Evolutionary conservation across 495 filamentous ascomycete species (phyloP), one percentile per base, ranked within the genome.

Genomic region (Zalerion maritima): DNA sequence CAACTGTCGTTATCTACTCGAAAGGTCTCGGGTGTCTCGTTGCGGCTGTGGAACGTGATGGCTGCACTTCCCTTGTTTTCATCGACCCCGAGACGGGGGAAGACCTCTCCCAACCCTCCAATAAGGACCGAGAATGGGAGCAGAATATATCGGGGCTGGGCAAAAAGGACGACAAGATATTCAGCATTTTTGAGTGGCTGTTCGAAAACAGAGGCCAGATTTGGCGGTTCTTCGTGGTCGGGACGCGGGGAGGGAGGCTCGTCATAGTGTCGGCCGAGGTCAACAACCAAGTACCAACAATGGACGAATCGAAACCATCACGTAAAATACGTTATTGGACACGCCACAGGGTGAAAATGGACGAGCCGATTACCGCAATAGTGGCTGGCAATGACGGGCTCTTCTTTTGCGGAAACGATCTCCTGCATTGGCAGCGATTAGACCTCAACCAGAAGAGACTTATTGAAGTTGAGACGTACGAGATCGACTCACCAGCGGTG

Each of bases 1-100:
- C 72, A 9, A 52, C 50, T 4, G 64, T 60, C 21, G 37, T 77
- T 0, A 32, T 74, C 8, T 75, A 71, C 42, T 70, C 63, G 3
- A 48, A 55, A 7, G 39, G 38, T 17, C 51, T 72, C 4, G 49
- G 58, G 3, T 57, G 61, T 33, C 54, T 78, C 2, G 52, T 77
- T 20, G 61, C 60, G 0, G 68, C 63, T 2, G 58, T 69, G 3
- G 47, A 41, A 10, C 46, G 48, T 12, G 36, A 47, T 18, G 44
- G 52, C 3, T 36, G 34, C 28, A 47, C 57, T 10, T 57, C 47
- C 14, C 37, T 62, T 34, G 43, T 41, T 35, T 70, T 71, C 34
- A 38, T 67, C 11, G 55, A 70, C 33, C 59, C 58, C 2, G 49
- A 52, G 13, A 64, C 62, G 2, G 64, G 62, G 2, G 30, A 42